Evolutionary conservation across 2,329 filamentous ascomycete species (phyloP), one percentile per base, ranked within the genome.

Genomic region (Chaetomium sp.): DNA sequence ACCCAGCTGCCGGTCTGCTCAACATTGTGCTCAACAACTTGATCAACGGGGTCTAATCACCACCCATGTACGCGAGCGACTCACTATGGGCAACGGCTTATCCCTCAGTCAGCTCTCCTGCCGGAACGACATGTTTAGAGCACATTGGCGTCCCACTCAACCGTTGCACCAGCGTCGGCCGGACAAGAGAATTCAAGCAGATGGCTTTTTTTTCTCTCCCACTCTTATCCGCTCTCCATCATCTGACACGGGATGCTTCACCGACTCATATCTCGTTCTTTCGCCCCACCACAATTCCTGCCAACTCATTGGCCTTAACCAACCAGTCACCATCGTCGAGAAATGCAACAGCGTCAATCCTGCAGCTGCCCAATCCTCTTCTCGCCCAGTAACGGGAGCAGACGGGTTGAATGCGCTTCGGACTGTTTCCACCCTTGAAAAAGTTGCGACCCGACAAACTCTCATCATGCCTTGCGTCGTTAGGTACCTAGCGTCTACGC

Each of bases 351-450:
- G 35, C 38, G 32, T 34, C 35, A 32, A 51, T 51, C 27, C 55
- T 54, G 55, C 55, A 54, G 51, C 41, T 56, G 35, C 12, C 40
- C 49, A 49, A 2, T 27, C 19, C 19, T 27, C 19, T 27, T 27
- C 19, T 27, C 19, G 19, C 19, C 19, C 19, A 27, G 19, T 27
- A 27, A 27, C 19, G 19, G 19, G 19, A 27, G 19, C 19, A 27
- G 19, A 27, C 19, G 19, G 19, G 19, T 27, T 27, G 19, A 27
- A 27, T 27, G 19, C 19, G 19, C 19, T 27, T 27, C 19, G 19
- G 19, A 27, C 19, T 27, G 19, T 27, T 27, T 27, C 19, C 19
- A 27, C 19, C 19, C 19, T 27, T 27, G 19, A 27, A 27, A 27
- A 27, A 27, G 19, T 27, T 27, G 19, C 19, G 19, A 27, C 19